Base-by-base conservation (phyloP, 2,329 filamentous ascomycete genomes). In the Fusarium sp. region DNA sequence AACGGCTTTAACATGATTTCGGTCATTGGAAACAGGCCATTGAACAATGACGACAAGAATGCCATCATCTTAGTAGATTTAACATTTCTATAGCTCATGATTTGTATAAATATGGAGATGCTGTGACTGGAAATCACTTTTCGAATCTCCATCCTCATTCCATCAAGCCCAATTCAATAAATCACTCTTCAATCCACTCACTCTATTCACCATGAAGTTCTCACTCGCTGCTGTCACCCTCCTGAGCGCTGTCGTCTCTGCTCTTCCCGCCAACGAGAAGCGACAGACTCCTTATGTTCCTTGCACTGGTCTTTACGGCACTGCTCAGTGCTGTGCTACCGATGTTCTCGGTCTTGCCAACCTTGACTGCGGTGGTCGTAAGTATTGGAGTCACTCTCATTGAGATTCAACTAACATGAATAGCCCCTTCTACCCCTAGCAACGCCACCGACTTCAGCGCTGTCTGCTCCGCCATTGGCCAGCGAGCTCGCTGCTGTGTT, bases 261-360 rank as follows among this genome's bases (percentile, higher is more conserved):
- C 78, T 32, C 74, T 78, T 11, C 75, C 77, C 7, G 68, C 73
- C 47, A 55, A 75, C n/a, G 76, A 78, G 40, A 77, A 79, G 62
- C 80, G 81, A 49, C 68, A 75, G 32, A 57, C 69, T 20, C 41
- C 41, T 8, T 85, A 84, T 58, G 53, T 72, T 11, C 77, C 84
- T 43, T 85, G 84, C 73, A 77, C 77, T 30, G 79, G 79, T 20
- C 78, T 84, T 21, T 84, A 84, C 71, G 76, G 74, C 69, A 80
- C 72, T 32, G 74, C 85, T 5, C 83, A 86, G 69, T 91, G 89
- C 82, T 91, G 89, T 75, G 85, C 88, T 16, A 88, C 87, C 25
- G 86, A 90, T 69, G 83, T 90, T 34, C 84, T 90, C 41, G 84
- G 86, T 63, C 66, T 89, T 61, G 86, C 84, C 5, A 80, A 87